A percentile compares a stretch with the other conserved stretches of the same genome.
Evolutionary conservation across 2,329 filamentous ascomycete genomes (phyloP).

Genomic region (Chaetoscypha palmicola): DNA sequence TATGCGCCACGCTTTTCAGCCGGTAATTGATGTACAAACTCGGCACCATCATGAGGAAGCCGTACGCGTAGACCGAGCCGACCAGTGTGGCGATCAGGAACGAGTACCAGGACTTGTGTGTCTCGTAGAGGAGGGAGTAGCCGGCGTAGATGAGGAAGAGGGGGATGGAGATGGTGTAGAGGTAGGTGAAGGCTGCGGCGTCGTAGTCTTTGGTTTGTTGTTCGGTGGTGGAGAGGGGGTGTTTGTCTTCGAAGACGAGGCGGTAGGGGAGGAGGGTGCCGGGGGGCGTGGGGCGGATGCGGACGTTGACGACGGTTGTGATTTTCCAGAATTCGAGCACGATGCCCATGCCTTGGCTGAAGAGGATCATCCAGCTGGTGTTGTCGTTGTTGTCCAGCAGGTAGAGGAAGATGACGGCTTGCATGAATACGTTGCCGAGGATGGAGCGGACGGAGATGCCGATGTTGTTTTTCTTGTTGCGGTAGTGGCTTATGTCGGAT

Average conservation of each 20-base stretch:
- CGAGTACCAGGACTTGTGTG: constrained; percentile 96
- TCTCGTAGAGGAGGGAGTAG: constrained; percentile 89
- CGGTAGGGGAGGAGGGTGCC: constrained; percentile 71
- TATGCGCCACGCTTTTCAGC: constrained; percentile 89
- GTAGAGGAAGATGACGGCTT: constrained; percentile 90
- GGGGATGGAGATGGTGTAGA: constrained; percentile 87
- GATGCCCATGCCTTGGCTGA: constrained; percentile 65
- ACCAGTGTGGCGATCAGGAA: constrained; percentile 94
- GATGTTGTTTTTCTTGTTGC: constrained; percentile 99
- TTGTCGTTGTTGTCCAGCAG: constrained; percentile 95
- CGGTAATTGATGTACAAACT: constrained; percentile 98
- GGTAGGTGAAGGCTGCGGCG: constrained; percentile 93
- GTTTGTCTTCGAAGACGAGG: constrained; percentile 89
- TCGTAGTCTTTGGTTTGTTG: constrained; percentile 99
- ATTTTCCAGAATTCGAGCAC: constrained; percentile 85
- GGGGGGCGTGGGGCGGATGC: constrained; percentile 62
- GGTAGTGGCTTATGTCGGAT: constrained; percentile 94
- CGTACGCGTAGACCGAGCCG: constrained; percentile 93
- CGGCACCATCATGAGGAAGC: constrained; percentile 99
- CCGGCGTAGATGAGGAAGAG: constrained; percentile 81
- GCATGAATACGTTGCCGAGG: constrained; percentile 96
- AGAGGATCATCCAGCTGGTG: constrained; percentile 97
- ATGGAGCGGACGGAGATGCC: constrained; percentile 95
- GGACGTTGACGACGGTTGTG: constrained; percentile 88
- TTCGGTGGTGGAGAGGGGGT: constrained; percentile 89